Evolutionary conservation across 768 basidiomycete genomes (phyloP), one percentile per base, ranked within the genome.

Genomic region (Phlebiopsis gigantea): DNA sequence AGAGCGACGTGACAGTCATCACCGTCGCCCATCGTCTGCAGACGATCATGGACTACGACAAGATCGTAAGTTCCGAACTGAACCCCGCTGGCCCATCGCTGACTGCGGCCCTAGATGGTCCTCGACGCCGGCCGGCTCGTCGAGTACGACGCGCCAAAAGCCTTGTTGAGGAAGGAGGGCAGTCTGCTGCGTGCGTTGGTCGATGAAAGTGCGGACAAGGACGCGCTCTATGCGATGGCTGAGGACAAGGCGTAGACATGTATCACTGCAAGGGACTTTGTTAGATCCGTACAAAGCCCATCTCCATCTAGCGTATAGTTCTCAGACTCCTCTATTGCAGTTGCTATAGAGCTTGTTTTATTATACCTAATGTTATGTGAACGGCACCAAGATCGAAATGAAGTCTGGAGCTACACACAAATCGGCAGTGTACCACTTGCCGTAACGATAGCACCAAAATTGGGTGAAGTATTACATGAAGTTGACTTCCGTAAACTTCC

Each of bases 1-100:
- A 65, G n/a, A 60, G 63, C 21, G 73, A 67, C 46, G 72, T 72
- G 1, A 83, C 82, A 0, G 67, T 83, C 26, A 68, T 84, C 45
- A 81, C 79, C 24, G 75, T 84, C 47, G 82, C 82, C 4, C 81
- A 82, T 65, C 73, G 82, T 15, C 63, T 80, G 8, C 71, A 73
- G 54, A 82, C 78, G 4, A 77, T 83, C 57, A 60, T 54, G 55
- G 58, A 63, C 77, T 83, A 49, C 69, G 82, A 62, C 39, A 43
- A 39, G 10, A 56, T 56, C 28, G 55, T 59, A 47, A 15, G 39
- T 30, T 46, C 17, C n/a, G n/a, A n/a, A n/a, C 8, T 19, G 17
- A 7, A 2, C 29, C n/a, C n/a, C n/a, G 17, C 19, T 15, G 24
- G 26, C n/a, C n/a, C 31, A 22, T 12, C 50, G 22, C 3, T 34